Conservation (phyloP, 768 basidiomycete species). For the Termitomyces heimii region DNA sequence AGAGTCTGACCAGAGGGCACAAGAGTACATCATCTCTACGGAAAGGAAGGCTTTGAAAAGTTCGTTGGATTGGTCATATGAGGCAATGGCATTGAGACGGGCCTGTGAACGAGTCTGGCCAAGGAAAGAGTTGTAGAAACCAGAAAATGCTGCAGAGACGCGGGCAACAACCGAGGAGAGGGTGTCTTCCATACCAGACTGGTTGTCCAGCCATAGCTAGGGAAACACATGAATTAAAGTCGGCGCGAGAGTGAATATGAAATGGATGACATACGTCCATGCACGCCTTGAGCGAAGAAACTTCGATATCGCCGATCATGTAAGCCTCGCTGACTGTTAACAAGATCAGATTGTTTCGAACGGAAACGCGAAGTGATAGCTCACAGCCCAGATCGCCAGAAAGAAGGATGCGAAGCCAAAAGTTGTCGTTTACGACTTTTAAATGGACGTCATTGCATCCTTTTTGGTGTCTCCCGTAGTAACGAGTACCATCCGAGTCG, state of each 20-base stretch:
- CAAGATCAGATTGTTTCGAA: conserved; percentile 10
- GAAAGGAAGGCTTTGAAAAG: conserved; percentile 84
- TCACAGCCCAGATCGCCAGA: conserved; percentile 65
- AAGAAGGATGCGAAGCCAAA: conserved; percentile 65
- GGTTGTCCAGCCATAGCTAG: conserved; percentile 66
- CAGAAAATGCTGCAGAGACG: conserved; percentile 51
- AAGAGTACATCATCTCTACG: conserved; percentile 93
- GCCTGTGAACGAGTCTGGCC: conserved; percentile 71
- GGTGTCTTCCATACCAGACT: conserved; percentile 49
- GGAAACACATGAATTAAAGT: background rate
- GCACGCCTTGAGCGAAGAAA: conserved; percentile 49
- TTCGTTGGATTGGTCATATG: conserved; percentile 90
- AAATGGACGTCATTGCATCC: conserved; percentile 58
- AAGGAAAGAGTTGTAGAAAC: conserved; percentile 64
- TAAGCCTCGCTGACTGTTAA: conserved; percentile 66
- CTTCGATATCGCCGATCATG: conserved; percentile 66
- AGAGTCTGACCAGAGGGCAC: conserved; percentile 75
- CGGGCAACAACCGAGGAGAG: conserved; percentile 52
- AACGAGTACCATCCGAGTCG: conserved; percentile 53
- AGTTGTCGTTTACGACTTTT: conserved; percentile 51
- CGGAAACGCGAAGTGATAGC: conserved; percentile 15
- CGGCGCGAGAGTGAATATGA: background rate
- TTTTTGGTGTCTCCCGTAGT: conserved; percentile 53
- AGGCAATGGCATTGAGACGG: conserved; percentile 75
- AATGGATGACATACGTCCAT: conserved; percentile 51